Conservation (phyloP, 2,329 filamentous ascomycete genomes). For the Anthostomella pinea region DNA sequence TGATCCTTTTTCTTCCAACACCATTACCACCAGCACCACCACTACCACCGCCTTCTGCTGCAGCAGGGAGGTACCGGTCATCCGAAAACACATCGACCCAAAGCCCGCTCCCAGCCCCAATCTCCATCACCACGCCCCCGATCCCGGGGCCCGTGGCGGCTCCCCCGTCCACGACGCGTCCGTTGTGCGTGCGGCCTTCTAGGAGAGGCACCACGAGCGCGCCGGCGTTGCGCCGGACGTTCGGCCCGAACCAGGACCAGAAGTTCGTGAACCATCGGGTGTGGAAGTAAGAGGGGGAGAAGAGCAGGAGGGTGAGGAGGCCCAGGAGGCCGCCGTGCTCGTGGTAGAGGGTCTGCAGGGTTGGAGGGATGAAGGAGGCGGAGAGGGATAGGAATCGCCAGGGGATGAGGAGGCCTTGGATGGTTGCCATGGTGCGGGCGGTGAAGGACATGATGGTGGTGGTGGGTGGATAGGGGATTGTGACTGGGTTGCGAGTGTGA, state of each 20-base stretch:
- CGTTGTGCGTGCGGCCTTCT: conserved; percentile 43
- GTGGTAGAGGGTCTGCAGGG: conserved; percentile 43
- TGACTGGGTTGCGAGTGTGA: no score
- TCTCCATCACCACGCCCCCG: conserved; percentile 55
- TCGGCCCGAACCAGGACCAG: conserved; percentile 55
- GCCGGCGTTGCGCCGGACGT: conserved; percentile 41
- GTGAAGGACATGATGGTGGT: conserved; percentile 6
- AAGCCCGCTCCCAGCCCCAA: conserved; percentile 60
- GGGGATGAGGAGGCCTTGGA: conserved; percentile 42
- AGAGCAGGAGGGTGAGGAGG: conserved; percentile 27
- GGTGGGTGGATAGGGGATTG: neutral
- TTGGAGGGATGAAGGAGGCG: conserved; percentile 48
- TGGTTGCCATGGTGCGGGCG: conserved; percentile 18
- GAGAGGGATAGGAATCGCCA: conserved; percentile 53
- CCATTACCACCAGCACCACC: neutral
- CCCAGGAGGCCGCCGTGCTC: conserved; percentile 28
- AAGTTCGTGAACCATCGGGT: conserved; percentile 59
- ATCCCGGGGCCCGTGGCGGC: conserved; percentile 37
- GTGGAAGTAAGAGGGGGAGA: conserved; percentile 40
- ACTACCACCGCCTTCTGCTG: conserved; percentile 4
- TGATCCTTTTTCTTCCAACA: conserved; percentile 33
- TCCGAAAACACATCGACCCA: conserved; percentile 55
- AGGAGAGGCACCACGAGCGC: conserved; percentile 52
- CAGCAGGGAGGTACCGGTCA: no score
- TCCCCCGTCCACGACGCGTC: conserved; percentile 35